phyloP scores from a whole-genome alignment of 352 stramenopile genomes.

The Peronospora belbahrii region DNA sequence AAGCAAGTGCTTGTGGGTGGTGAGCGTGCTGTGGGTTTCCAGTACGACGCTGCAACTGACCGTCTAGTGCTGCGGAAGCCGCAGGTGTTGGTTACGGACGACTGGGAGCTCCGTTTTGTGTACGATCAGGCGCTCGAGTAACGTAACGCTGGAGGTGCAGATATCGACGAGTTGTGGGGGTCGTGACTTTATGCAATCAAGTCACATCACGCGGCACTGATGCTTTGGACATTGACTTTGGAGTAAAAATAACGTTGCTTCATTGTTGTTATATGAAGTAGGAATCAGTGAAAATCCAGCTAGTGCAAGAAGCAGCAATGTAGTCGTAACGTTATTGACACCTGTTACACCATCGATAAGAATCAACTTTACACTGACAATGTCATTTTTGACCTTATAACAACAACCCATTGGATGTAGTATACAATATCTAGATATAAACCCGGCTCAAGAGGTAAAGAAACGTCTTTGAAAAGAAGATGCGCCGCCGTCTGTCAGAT shows the following conservation, averaged over 20 bases:
- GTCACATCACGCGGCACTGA: neutral
- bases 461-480: too few relatives aligned
- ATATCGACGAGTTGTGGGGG: slow-evolving; percentile 12
- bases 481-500: too few relatives aligned
- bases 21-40: slow-evolving; percentile 41
- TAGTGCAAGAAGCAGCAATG: too few relatives aligned
- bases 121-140: slow-evolving; percentile 31
- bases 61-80: slow-evolving; percentile 84
- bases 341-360: too few relatives aligned
- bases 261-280: too few relatives aligned
- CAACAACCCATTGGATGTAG: too few relatives aligned
- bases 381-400: too few relatives aligned
- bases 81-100: slow-evolving; percentile 49
- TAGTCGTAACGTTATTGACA: too few relatives aligned
- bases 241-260: neutral
- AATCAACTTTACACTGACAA: too few relatives aligned
- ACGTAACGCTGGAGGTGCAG: neutral
- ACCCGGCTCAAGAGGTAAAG: too few relatives aligned
- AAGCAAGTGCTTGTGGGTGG: slow-evolving; percentile 36
- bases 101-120: slow-evolving; percentile 62
- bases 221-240: neutral
- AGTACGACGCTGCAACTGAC: slow-evolving; percentile 56
- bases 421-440: too few relatives aligned
- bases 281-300: too few relatives aligned
- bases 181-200: slow-evolving; percentile 8